Base-by-base conservation (phyloP, 306 rosid species). In the Psophocarpus tetragonolobus region DNA sequence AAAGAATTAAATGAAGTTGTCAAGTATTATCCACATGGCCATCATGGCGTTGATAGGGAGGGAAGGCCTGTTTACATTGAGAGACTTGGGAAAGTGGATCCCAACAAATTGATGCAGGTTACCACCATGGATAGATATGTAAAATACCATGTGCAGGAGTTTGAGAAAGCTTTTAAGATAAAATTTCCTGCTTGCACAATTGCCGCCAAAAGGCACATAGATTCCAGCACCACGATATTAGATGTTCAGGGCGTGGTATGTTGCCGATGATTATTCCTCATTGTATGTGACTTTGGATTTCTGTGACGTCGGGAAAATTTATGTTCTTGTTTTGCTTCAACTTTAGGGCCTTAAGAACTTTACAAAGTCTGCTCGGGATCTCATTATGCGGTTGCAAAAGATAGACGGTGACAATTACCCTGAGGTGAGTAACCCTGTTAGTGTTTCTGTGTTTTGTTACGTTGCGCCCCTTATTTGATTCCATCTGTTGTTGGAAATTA, bases 161-260 rank as follows among this genome's bases (percentile, higher is more conserved):
- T 95, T 69, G 99, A 95, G 91, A 92, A 89, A 73, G 63, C 87
- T 77, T 92, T 95, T 85, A 88, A 91, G 29, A 84, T 92, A 20
- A 95, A 95, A 89, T 95, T 92, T 87, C 96, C 97, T 48, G 92
- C 99, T 77, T 95, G 99, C 82, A 79, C 96, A 10, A 88, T 95
- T 89, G 97, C 99, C 75, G 90, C 97, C 67, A 95, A 95, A 88
- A 89, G 85, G 87, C 99, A 95, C 85, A 95, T 95, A 71, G 97
- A 95, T 85, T 92, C 97, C 33, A 92, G 97, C 87, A 95, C 96
- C 33, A 92, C 99, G 26, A 90, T 95, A 53, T 86, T 95, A 80
- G 99, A 95, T 85, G 99, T 95, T 75, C 99, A 95, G 79, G 99
- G 99, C 87, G 97, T 95, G 97, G 99, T 92, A 89, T 87, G 97